phyloP scores from a whole-genome alignment of 1,139 yeast species.

The Candida tropicalis region DNA sequence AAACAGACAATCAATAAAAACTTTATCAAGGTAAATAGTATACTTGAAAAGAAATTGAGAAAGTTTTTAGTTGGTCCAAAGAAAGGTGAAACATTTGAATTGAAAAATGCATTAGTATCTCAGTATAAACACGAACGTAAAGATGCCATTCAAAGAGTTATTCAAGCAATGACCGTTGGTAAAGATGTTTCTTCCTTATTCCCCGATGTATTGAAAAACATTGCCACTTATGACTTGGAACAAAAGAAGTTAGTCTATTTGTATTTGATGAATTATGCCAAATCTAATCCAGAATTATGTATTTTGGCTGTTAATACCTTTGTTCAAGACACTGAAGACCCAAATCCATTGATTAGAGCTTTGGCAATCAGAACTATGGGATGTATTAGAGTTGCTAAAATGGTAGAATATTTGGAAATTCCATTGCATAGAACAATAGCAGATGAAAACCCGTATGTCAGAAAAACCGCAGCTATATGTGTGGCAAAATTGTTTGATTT shows the following conservation, averaged over 20 bases:
- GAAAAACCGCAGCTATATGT: slow-evolving; percentile 97
- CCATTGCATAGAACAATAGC: slow-evolving; percentile 82
- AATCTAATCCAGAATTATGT: slow-evolving; percentile 92
- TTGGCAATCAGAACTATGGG: slow-evolving; percentile 99
- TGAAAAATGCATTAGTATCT: slow-evolving; percentile 87
- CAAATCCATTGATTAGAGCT: slow-evolving; percentile 94
- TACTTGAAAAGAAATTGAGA: slow-evolving; percentile 45
- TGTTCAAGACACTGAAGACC: slow-evolving; percentile 95
- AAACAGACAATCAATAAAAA: slow-evolving; percentile 11
- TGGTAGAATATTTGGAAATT: slow-evolving; percentile 91
- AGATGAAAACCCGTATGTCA: slow-evolving; percentile 95
- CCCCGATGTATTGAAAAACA: slow-evolving; percentile 94
- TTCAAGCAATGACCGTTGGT: slow-evolving; percentile 99
- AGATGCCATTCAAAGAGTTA: slow-evolving; percentile 95
- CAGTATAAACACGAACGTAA: slow-evolving; percentile 93
- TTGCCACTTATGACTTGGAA: slow-evolving; percentile 95
- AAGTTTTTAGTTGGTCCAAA: slow-evolving; percentile 49
- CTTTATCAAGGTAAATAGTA: slow-evolving; percentile 30
- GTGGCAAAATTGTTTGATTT: slow-evolving; percentile 94
- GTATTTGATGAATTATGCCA: slow-evolving; percentile 96
- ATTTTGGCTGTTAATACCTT: slow-evolving; percentile 96
- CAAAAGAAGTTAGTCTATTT: slow-evolving; percentile 95
- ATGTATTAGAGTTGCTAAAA: slow-evolving; percentile 91
- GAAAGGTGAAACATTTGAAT: slow-evolving; percentile 83
- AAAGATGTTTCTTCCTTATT: slow-evolving; percentile 94